These are phyloP conservation scores for Ophiosphaerella herpotricha DNA, from an alignment of 2,329 filamentous ascomycete species.

Conservation along the genomic window DNA sequence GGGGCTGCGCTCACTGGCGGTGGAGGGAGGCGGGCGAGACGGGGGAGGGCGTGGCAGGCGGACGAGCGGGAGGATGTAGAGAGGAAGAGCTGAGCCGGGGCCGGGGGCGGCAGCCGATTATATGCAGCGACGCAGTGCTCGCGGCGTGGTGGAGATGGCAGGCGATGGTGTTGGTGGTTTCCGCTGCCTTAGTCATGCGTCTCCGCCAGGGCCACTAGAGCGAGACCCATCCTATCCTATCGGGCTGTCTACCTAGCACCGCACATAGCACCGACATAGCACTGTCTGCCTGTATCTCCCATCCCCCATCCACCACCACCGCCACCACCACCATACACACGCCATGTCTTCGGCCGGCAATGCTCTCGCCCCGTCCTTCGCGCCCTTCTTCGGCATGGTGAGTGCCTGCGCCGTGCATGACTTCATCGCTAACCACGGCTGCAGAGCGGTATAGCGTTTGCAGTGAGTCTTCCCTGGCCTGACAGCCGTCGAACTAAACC, in stretches of 20 bases:
- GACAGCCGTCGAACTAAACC: conserved; percentile 20
- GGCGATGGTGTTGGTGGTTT: conserved; percentile 1
- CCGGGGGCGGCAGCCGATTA: conserved; percentile 11
- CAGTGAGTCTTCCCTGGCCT: conserved; percentile 49
- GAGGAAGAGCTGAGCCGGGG: conserved; percentile 5
- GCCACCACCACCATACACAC: conserved; percentile 4
- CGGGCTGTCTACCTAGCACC: no score
- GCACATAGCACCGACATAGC: no score
- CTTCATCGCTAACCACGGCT: conserved; percentile 43
- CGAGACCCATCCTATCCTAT: no score
- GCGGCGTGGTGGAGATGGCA: conserved; percentile 15
- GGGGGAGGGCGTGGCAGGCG: conserved; percentile 3
- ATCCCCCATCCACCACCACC: conserved; percentile 2
- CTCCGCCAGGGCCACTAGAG: no score
- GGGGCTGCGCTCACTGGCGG: conserved; percentile 15
- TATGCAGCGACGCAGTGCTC: conserved; percentile 8
- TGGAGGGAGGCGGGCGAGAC: conserved; percentile 7
- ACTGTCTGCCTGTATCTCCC: background rate
- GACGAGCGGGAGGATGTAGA: conserved; percentile 13
- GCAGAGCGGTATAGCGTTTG: conserved; percentile 76
- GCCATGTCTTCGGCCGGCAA: conserved; percentile 27
- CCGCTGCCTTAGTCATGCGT: background rate
- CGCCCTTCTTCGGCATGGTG: conserved; percentile 88
- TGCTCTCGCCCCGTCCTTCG: conserved; percentile 70
- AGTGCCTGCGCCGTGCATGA: conserved; percentile 43